Evolutionary conservation across 805 yeast genomes (phyloP), one percentile per base, ranked within the genome.

Genomic region (Dipodascus geniculatus): DNA sequence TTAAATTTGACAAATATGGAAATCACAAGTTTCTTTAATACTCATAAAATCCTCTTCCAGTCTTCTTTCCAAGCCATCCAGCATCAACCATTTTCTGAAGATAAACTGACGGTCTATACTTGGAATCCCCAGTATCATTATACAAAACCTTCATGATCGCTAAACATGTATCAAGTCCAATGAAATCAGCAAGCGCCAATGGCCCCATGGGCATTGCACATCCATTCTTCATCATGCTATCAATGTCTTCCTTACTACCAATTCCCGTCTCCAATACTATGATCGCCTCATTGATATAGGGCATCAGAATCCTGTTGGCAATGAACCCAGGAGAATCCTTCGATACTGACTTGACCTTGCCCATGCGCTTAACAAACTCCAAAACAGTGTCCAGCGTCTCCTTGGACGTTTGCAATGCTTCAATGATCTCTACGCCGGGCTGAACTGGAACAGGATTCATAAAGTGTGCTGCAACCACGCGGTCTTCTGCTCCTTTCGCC

Each of bases 191-290:
- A 23, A 72, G 63, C 16, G 67, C 69, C 28, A 72, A 59, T 2
- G 75, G 75, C 3, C 75, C 75, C 74, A 72, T 71, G 22, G 75
- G 75, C 74, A 72, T 68, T 23, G 75, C 76, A 56, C 75, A 72
- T 23, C 76, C 75, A 55, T 70, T 70, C 61, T 65, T 68, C 74
- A 72, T 71, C 58, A 72, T 72, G 56, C 59, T 68, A 61, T 72
- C 75, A 52, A 72, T 70, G 55, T 71, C 74, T 55, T 72, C 73
- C 54, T 65, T 63, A 31, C 57, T 42, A 48, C 75, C 75, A 22
- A 71, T 55, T 11, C 75, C 75, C 19, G 69, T 66, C 62, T 72
- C 75, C 8, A 66, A 55, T 44, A 69, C 62, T 38, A 69, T 60
- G 53, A 71, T 64, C 16, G 76, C 75, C 62, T 72, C 76, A 57